Percentiles rank a stretch among this genome's conserved stretches.
These are phyloP conservation scores for Pyrenophora graminea DNA, from an alignment of 2,329 filamentous ascomycete species.

Conservation along the genomic window DNA sequence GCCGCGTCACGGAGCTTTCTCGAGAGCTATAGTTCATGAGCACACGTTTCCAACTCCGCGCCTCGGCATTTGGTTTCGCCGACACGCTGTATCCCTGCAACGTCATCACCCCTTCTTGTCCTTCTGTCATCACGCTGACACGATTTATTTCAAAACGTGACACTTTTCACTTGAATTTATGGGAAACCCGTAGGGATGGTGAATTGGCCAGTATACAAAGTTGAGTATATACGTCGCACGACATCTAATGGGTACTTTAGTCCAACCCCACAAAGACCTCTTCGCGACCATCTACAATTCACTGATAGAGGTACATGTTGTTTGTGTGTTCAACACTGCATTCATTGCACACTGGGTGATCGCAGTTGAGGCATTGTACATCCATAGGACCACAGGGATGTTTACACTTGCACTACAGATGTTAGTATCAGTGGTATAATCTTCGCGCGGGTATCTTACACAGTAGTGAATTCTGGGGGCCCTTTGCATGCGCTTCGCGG, in stretches of 20 bases:
- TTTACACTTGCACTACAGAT: constrained; percentile 8
- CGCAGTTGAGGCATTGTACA: constrained; percentile 10
- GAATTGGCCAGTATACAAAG: no score
- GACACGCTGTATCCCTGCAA: constrained; percentile 10
- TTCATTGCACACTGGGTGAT: constrained; percentile 6
- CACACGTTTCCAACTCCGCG: constrained; percentile 34
- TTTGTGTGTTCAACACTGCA: constrained; percentile 1
- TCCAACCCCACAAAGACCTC: not conserved
- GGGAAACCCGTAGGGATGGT: no score
- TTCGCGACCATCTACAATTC: not conserved
- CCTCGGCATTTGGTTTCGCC: constrained; percentile 30
- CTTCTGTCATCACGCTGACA: not conserved
- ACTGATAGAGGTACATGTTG: constrained; percentile 1
- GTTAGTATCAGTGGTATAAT: constrained; percentile 2
- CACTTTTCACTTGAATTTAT: no score
- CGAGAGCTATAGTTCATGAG: constrained; percentile 29
- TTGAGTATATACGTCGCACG: no score
- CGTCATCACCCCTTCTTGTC: constrained; percentile 5
- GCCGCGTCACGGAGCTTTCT: constrained; percentile 44
- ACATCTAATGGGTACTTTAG: no score
- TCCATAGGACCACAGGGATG: not conserved
- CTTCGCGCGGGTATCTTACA: constrained; percentile 4
- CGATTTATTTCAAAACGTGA: no score
- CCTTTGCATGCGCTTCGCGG: not conserved
- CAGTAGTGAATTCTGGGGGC: constrained; percentile 4